phyloP scores from a whole-genome alignment of 2,329 filamentous ascomycete species.

The Ciborinia camelliae region DNA sequence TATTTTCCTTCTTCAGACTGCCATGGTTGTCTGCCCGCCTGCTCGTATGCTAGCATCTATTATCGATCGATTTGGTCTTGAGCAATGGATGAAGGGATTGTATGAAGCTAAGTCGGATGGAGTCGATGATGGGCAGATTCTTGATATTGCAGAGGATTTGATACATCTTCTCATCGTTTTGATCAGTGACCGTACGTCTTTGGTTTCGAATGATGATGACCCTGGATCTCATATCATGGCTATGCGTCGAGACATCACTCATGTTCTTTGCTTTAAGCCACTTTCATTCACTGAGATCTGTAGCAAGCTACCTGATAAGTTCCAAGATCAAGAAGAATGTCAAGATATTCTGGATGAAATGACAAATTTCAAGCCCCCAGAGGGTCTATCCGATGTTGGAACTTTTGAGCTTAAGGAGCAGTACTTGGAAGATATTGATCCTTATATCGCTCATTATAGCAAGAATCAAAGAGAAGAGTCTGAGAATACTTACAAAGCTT shows the following conservation, averaged over 20 bases:
- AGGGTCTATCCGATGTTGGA: constrained; percentile 87
- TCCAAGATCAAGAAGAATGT: constrained; percentile 86
- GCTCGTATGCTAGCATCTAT: constrained; percentile 82
- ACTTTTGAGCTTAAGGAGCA: constrained; percentile 89
- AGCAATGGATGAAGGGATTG: constrained; percentile 79
- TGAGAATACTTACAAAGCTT: constrained; percentile 81
- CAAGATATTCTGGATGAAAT: constrained; percentile 80
- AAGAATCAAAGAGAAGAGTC: constrained; percentile 97
- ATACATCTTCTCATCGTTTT: constrained; percentile 89
- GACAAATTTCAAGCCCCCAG: constrained; percentile 83
- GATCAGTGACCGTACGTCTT: constrained; percentile 79
- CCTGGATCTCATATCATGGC: constrained; percentile 62
- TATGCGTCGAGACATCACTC: constrained; percentile 84
- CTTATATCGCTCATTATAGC: constrained; percentile 92
- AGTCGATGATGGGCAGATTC: constrained; percentile 81
- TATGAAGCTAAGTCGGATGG: constrained; percentile 70
- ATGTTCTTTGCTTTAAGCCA: constrained; percentile 94
- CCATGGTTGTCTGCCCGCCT: constrained; percentile 80
- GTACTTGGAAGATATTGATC: constrained; percentile 84
- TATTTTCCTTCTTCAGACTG: constrained; percentile 88
- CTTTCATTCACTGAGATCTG: constrained; percentile 91
- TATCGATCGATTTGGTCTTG: constrained; percentile 86
- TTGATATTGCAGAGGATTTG: constrained; percentile 95
- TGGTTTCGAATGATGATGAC: constrained; percentile 67
- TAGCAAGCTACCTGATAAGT: constrained; percentile 79